These are phyloP conservation scores for Mycosphaerelloides madeirae DNA, from an alignment of 2,329 filamentous ascomycete species.

Conservation along the genomic window DNA sequence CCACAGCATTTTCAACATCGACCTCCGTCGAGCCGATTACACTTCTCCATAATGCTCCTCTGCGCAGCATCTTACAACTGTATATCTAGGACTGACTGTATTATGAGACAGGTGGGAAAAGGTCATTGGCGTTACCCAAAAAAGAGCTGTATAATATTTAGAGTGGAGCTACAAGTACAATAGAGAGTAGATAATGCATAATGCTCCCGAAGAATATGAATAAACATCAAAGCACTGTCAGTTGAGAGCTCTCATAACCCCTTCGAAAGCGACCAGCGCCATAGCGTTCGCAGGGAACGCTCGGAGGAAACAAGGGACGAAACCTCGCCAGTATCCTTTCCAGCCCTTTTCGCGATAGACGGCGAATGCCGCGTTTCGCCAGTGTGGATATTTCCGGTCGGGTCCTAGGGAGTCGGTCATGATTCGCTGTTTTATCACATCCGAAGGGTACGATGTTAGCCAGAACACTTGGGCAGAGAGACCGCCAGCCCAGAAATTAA, in stretches of 20 bases:
- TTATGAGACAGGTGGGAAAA: too few relatives aligned
- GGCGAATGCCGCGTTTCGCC: slow-evolving; percentile 72
- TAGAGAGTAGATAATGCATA: not conserved
- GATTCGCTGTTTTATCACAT: slow-evolving; percentile 77
- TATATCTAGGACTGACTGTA: too few relatives aligned
- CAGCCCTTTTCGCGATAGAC: slow-evolving; percentile 73
- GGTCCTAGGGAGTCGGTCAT: slow-evolving; percentile 91
- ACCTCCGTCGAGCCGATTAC: not conserved
- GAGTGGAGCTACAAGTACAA: not conserved
- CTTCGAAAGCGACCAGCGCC: slow-evolving; percentile 89
- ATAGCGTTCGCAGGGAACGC: slow-evolving; percentile 95
- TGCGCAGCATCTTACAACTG: not conserved
- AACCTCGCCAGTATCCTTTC: slow-evolving; percentile 85
- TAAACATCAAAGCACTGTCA: not conserved
- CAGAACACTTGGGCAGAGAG: slow-evolving; percentile 92
- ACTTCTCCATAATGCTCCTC: not conserved
- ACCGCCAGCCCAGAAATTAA: slow-evolving; percentile 98
- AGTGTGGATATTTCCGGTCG: slow-evolving; percentile 62
- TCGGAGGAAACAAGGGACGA: slow-evolving; percentile 85
- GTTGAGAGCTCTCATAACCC: slow-evolving; percentile 48
- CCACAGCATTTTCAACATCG: not conserved
- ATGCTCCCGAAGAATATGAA: not conserved
- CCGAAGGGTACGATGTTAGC: slow-evolving; percentile 80
- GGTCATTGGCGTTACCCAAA: not conserved
- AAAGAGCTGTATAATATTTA: not conserved